phyloP scores from a whole-genome alignment of 129 eudicot genomes.

The Pseudognaphalium luteoalbum region DNA sequence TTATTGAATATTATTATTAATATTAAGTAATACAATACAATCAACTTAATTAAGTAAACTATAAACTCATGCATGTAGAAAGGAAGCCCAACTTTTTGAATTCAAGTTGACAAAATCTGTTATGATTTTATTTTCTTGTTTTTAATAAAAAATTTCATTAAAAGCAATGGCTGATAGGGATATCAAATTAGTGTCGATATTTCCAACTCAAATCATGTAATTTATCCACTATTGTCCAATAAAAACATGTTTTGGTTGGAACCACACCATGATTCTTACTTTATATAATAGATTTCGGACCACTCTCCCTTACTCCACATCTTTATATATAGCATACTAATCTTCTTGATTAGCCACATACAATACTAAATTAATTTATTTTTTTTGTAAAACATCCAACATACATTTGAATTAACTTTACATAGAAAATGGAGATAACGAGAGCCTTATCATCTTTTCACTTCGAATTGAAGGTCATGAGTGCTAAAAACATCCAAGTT shows the following conservation, averaged over 20 bases:
- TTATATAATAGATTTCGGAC: background rate
- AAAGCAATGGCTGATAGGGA: background rate
- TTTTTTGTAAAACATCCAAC: constrained; percentile 12
- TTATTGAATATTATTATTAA: background rate
- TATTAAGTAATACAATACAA: background rate
- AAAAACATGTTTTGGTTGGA: background rate
- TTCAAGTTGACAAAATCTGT: background rate
- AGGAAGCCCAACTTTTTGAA: background rate
- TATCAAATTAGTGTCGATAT: constrained; percentile 18
- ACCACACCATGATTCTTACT: background rate
- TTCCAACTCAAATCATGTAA: background rate
- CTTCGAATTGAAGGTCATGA: constrained; percentile 44
- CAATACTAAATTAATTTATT: background rate
- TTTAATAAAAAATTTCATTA: background rate
- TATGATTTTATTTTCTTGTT: constrained; percentile 2
- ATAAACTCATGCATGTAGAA: background rate
- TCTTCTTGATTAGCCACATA: background rate
- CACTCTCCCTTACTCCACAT: background rate
- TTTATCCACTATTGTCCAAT: constrained; percentile 17
- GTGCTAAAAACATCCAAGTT: constrained; percentile 46
- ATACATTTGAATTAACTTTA: background rate
- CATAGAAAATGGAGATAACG: constrained; percentile 31
- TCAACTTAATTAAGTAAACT: background rate
- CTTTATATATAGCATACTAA: constrained; percentile 5
- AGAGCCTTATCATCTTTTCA: constrained; percentile 29